phyloP scores from a whole-genome alignment of 2,329 filamentous ascomycete species.

The Curvularia hawaiiensis region DNA sequence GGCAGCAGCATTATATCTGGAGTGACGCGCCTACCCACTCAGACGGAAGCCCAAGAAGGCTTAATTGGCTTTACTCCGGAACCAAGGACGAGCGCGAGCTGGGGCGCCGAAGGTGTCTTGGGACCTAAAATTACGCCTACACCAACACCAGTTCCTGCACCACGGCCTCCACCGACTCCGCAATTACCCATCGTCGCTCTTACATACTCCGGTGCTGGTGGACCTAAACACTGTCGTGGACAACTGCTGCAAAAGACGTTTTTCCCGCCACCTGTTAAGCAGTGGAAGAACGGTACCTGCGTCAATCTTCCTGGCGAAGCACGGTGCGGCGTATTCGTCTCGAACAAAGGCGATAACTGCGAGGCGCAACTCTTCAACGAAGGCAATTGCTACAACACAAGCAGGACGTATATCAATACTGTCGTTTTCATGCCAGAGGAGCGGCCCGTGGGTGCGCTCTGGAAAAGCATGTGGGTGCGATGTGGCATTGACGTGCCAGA shows the following conservation, averaged over 20 bases:
- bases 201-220: slow-evolving; percentile 40
- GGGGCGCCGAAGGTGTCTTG: slow-evolving; percentile 32
- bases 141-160: slow-evolving; percentile 10
- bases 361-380: slow-evolving; percentile 43
- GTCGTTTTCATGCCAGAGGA: slow-evolving; percentile 46
- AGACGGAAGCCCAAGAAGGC: slow-evolving; percentile 29
- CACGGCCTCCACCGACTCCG: slow-evolving; percentile 14
- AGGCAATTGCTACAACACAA: slow-evolving; percentile 36
- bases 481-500: slow-evolving; percentile 41
- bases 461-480: slow-evolving; percentile 44
- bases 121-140: slow-evolving; percentile 24
- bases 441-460: slow-evolving; percentile 37
- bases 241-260: slow-evolving; percentile 31
- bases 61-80: slow-evolving; percentile 32
- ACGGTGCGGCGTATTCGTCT: slow-evolving; percentile 42
- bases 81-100: slow-evolving; percentile 20
- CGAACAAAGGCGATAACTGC: slow-evolving; percentile 43
- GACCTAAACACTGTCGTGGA: slow-evolving; percentile 46
- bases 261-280: slow-evolving; percentile 30
- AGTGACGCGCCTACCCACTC: slow-evolving; percentile 19
- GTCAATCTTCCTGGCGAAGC: slow-evolving; percentile 39
- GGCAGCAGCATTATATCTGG: slow-evolving; percentile 24
- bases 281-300: slow-evolving; percentile 41
- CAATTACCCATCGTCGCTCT: slow-evolving; percentile 41
- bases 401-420: slow-evolving; percentile 38